These are phyloP conservation scores for Vicia villosa DNA, from an alignment of 306 rosid species.

Conservation along the genomic window DNA sequence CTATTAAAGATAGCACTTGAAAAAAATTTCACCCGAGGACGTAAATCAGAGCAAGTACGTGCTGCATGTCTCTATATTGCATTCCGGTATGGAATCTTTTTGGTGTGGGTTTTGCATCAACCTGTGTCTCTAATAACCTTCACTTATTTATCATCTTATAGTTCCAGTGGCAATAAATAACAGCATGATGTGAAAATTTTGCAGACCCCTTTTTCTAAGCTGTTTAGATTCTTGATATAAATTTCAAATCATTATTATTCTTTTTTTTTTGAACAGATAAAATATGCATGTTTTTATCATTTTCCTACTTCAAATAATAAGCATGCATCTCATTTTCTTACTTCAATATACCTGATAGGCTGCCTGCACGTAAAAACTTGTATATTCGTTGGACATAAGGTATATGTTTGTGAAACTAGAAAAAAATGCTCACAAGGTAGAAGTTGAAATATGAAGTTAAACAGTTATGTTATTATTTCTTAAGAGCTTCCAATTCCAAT, in stretches of 20 bases:
- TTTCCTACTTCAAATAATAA: constrained; percentile 7
- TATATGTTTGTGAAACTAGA: neutral
- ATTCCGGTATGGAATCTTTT: constrained; percentile 57
- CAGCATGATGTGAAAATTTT: constrained; percentile 15
- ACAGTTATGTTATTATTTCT: constrained; percentile 5
- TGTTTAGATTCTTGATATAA: constrained; percentile 15
- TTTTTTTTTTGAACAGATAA: neutral
- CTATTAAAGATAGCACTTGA: constrained; percentile 68
- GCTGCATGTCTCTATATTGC: constrained; percentile 89
- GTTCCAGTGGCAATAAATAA: constrained; percentile 18
- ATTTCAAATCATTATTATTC: constrained; percentile 23
- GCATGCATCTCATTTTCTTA: neutral
- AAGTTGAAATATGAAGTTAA: neutral
- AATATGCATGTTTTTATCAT: neutral
- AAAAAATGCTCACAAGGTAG: neutral
- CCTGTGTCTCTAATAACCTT: constrained; percentile 1
- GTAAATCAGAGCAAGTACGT: constrained; percentile 66
- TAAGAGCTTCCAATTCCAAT: neutral
- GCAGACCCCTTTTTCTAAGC: constrained; percentile 11
- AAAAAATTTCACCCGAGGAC: constrained; percentile 74
- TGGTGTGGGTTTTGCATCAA: neutral
- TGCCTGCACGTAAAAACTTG: neutral
- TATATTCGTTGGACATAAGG: neutral
- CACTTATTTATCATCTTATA: constrained; percentile 15
- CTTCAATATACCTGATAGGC: neutral